phyloP scores from a whole-genome alignment of 2,329 filamentous ascomycete species.

The Xylaria arbuscula region DNA sequence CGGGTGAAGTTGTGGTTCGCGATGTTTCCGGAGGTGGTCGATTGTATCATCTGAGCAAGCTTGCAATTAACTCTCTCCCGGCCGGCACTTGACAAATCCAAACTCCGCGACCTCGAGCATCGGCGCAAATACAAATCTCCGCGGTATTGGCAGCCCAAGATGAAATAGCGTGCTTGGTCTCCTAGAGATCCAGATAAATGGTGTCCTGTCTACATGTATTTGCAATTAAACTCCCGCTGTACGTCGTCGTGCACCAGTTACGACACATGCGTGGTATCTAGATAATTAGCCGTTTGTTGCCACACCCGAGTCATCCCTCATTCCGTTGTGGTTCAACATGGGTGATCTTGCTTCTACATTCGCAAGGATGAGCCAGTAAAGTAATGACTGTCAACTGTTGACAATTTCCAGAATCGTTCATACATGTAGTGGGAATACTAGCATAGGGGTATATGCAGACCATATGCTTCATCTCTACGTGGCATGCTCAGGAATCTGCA shows the following conservation, averaged over 20 bases:
- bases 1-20: conserved; percentile 24
- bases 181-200: not conserved
- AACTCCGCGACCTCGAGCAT: not conserved
- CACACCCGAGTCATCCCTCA: conserved; percentile 13
- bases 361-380: conserved; percentile 12
- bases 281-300: conserved; percentile 33
- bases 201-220: conserved; percentile 7
- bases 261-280: conserved; percentile 22
- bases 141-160: not conserved
- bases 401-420: conserved; percentile 7
- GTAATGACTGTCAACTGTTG: conserved; percentile 11
- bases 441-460: conserved; percentile 4
- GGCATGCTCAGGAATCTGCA: not conserved
- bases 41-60: conserved; percentile 7
- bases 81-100: conserved; percentile 25
- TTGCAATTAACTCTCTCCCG: conserved; percentile 11
- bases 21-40: conserved; percentile 24
- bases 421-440: not conserved
- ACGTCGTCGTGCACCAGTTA: conserved; percentile 7
- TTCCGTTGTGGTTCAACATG: conserved; percentile 26
- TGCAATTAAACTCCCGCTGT: conserved; percentile 30
- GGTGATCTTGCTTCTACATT: conserved; percentile 17
- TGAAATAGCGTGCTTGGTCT: not conserved
- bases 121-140: not conserved
- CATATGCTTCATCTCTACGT: conserved; percentile 20